A percentile compares a stretch with the other conserved stretches of the same genome.
phyloP scores from a whole-genome alignment of 2,329 filamentous ascomycete genomes.

The Microcyclosporella mali region DNA sequence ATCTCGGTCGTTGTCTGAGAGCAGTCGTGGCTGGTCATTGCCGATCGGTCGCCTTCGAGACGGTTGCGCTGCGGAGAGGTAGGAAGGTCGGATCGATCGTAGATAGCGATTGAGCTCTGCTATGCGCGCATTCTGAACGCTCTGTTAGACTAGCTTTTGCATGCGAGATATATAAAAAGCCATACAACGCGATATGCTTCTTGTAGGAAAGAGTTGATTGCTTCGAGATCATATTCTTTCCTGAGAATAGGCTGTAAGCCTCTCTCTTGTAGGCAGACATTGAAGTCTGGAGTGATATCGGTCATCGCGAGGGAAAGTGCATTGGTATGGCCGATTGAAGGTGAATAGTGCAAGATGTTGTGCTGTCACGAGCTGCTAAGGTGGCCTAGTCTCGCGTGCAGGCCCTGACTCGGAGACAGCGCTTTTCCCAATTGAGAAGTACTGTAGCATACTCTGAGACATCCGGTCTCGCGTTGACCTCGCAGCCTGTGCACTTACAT shows the following conservation, averaged over 20 bases:
- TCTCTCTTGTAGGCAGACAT: slow-evolving; percentile 58
- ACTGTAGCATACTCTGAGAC: no score
- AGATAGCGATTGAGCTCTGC: slow-evolving; percentile 73
- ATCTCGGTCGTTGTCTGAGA: slow-evolving; percentile 78
- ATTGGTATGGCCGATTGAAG: background rate
- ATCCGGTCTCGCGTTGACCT: no score
- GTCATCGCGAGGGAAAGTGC: slow-evolving; percentile 25
- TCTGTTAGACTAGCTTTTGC: slow-evolving; percentile 21
- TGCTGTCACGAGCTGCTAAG: background rate
- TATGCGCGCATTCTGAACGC: slow-evolving; percentile 72
- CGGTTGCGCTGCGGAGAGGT: slow-evolving; percentile 74
- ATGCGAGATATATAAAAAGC: slow-evolving; percentile 26
- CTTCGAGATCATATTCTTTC: slow-evolving; percentile 35
- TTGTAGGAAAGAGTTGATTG: slow-evolving; percentile 79
- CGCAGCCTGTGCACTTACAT: no score
- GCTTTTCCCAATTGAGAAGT: no score
- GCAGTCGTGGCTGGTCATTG: slow-evolving; percentile 42
- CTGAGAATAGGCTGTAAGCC: slow-evolving; percentile 45
- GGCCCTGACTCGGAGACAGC: no score
- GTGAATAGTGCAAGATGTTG: no score
- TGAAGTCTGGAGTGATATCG: slow-evolving; percentile 63
- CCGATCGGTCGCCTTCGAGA: slow-evolving; percentile 38
- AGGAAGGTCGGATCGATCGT: slow-evolving; percentile 75
- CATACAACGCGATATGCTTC: slow-evolving; percentile 87
- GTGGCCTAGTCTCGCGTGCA: no score